phyloP scores from a whole-genome alignment of 805 yeast genomes.

The Kodamaea hsintzibuensis region DNA sequence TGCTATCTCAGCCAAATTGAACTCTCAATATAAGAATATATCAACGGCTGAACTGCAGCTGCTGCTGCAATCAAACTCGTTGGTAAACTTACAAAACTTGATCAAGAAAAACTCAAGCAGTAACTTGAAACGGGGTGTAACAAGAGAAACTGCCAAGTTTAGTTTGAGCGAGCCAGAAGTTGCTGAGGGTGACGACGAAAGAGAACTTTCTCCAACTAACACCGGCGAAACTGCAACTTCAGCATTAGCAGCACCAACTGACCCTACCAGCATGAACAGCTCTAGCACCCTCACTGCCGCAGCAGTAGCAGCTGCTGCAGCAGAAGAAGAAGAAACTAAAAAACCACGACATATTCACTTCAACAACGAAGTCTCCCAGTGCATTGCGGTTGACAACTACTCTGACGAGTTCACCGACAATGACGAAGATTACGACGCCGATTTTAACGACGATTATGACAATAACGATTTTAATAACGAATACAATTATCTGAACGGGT shows the following conservation, averaged over 20 bases:
- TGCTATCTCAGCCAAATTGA: slow-evolving; percentile 44
- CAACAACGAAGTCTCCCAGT: slow-evolving; percentile 92
- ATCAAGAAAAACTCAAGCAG: slow-evolving; percentile 9
- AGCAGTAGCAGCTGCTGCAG: background rate
- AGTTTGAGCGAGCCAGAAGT: slow-evolving; percentile 2
- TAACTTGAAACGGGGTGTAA: background rate
- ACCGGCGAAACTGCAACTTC: background rate
- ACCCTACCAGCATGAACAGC: background rate
- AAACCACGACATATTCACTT: slow-evolving; percentile 79
- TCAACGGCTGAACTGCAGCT: slow-evolving; percentile 8
- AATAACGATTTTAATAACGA: slow-evolving; percentile 23
- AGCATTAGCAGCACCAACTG: background rate
- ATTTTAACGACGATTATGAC: slow-evolving; percentile 39
- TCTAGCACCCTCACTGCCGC: background rate
- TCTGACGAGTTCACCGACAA: slow-evolving; percentile 21
- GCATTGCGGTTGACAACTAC: slow-evolving; percentile 65
- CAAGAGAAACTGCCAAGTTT: slow-evolving; percentile 1
- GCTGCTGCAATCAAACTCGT: slow-evolving; percentile 15
- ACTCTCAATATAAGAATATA: slow-evolving; percentile 33
- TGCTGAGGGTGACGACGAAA: background rate
- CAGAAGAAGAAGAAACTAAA: slow-evolving; percentile 13
- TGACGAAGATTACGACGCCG: slow-evolving; percentile 22
- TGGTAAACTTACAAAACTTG: slow-evolving; percentile 16
- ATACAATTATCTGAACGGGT: slow-evolving; percentile 19
- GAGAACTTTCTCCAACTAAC: background rate